Evolutionary conservation across 148 eudicot genomes (phyloP), one percentile per base, ranked within the genome.

Genomic region (Chenopodium formosanum): DNA sequence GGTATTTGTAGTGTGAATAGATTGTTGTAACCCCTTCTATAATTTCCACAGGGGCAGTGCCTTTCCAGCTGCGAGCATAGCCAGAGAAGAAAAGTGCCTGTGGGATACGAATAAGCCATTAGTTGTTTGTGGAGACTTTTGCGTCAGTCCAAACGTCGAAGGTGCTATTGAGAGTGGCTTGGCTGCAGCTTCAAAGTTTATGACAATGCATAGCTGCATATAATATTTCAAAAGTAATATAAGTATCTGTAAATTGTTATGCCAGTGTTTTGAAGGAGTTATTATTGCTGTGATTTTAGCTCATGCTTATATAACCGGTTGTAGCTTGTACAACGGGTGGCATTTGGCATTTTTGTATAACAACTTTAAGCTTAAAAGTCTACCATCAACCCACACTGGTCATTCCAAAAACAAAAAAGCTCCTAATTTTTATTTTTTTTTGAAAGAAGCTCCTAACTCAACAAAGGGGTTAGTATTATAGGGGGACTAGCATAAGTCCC

Each of bases 71-170:
- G 77, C 82, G 64, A 91, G 94, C 82, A 78, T 92, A 70, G 97
- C 91, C 4, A 71, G 29, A 73, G 92, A 90, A 80, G 97, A 96
- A 63, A 92, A 91, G 81, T 96, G 98, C 88, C 84, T 94, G 16
- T 94, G 94, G 94, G 89, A 90, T 68, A 83, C 81, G 70, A 89
- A 70, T 83, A 91, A 84, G 79, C 91, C 85, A 56, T 71, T 91
- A 70, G 97, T 91, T 65, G 90, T 94, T 16, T 94, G 99, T 75
- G 99, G 99, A 82, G 99, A 96, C 80, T 96, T 94, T 64, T 96
- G 98, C 82, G 90, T 91, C 53, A 88, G 94, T 74, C 99, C 99
- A 44, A 90, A 86, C 77, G 98, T 94, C 27, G 98, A 96, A 86
- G 97, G 99, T 83, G 99, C 99, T 10, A 89, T 96, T 37, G 78